Conservation (phyloP, 768 basidiomycete species). For the Tephrocybe sp. region DNA sequence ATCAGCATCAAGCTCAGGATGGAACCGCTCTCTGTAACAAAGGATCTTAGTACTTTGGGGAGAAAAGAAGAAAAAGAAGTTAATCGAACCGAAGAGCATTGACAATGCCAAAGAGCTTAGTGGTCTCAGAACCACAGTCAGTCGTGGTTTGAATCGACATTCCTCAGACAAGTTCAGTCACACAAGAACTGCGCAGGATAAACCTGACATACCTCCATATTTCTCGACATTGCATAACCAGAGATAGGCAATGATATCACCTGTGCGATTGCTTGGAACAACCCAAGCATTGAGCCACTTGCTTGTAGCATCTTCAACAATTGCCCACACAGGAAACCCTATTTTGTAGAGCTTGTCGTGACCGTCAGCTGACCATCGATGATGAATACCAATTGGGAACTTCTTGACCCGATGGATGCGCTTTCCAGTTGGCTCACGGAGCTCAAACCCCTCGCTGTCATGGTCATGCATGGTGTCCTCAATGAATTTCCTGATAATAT, state of each 20-base stretch:
- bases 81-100: no score
- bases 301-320: conserved; percentile 24
- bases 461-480: conserved; percentile 18
- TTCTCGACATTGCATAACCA: conserved; percentile 23
- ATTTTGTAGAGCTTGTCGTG: conserved; percentile 32
- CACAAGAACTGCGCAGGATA: conserved; percentile 13
- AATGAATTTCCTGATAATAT: no score
- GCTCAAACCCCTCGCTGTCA: conserved; percentile 23
- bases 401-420: conserved; percentile 19
- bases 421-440: conserved; percentile 24
- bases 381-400: conserved; percentile 24
- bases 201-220: conserved; percentile 19
- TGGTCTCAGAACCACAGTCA: conserved; percentile 38
- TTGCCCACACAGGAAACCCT: conserved; percentile 31
- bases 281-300: conserved; percentile 31
- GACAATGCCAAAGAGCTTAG: conserved; percentile 23
- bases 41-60: no score
- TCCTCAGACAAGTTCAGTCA: neutral
- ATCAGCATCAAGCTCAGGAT: conserved; percentile 19
- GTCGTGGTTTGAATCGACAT: conserved; percentile 18
- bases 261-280: conserved; percentile 29
- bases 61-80: neutral
- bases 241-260: conserved; percentile 24
- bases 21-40: conserved; percentile 22
- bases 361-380: conserved; percentile 34